Percentiles rank a stretch among this genome's conserved stretches.
phyloP scores from a whole-genome alignment of 176 grass and related monocot species.

The Secale cereale region DNA sequence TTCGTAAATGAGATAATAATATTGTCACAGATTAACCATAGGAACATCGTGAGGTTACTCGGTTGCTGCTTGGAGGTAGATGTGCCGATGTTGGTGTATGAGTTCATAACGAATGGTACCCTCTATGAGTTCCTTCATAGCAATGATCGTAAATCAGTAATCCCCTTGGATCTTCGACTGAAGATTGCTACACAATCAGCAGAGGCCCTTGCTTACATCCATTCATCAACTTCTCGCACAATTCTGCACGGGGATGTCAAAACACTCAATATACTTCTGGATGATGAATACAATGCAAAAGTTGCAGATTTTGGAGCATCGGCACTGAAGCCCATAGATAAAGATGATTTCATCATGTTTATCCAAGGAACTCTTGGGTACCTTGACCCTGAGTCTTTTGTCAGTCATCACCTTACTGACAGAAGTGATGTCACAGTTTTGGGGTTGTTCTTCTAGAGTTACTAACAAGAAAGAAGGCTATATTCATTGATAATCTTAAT shows the following conservation, averaged over 20 bases:
- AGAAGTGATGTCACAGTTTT: slow-evolving; percentile 76
- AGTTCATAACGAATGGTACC: slow-evolving; percentile 49
- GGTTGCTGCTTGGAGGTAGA: slow-evolving; percentile 62
- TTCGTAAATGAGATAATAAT: slow-evolving; percentile 62
- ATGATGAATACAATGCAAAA: slow-evolving; percentile 47
- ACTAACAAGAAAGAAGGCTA: slow-evolving; percentile 66
- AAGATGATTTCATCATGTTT: slow-evolving; percentile 63
- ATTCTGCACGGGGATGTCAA: slow-evolving; percentile 58
- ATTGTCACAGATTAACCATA: slow-evolving; percentile 59
- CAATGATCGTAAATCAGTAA: not conserved
- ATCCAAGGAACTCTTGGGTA: slow-evolving; percentile 74
- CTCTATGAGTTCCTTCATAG: slow-evolving; percentile 48
- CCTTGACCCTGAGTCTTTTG: slow-evolving; percentile 64
- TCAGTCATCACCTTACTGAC: slow-evolving; percentile 64
- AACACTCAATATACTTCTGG: slow-evolving; percentile 53
- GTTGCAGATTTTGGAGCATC: slow-evolving; percentile 74
- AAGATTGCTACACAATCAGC: slow-evolving; percentile 42
- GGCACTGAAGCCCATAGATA: slow-evolving; percentile 42
- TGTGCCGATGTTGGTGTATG: slow-evolving; percentile 43
- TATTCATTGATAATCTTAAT: slow-evolving; percentile 38
- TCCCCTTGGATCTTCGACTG: slow-evolving; percentile 42
- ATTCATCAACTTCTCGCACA: slow-evolving; percentile 41
- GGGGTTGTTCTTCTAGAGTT: slow-evolving; percentile 71
- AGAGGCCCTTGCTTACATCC: slow-evolving; percentile 49
- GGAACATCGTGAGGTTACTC: slow-evolving; percentile 43